Evolutionary conservation across 495 filamentous ascomycete species (phyloP).

Genomic region (Neurospora sp.): DNA sequence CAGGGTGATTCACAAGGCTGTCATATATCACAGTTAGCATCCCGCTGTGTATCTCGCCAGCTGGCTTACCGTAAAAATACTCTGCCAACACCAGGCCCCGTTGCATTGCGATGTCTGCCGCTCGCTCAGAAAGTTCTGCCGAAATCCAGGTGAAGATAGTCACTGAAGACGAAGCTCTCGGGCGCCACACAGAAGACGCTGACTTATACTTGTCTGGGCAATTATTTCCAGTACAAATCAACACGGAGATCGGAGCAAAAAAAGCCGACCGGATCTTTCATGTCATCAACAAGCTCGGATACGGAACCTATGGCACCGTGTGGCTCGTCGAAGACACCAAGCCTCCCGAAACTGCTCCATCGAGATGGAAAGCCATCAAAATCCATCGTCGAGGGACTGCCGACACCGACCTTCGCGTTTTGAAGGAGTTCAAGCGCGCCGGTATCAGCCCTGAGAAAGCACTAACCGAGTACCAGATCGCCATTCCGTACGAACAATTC

Average conservation of each 20-base stretch:
- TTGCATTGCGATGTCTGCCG: not conserved
- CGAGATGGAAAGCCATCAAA: not conserved
- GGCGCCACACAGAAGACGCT: not conserved
- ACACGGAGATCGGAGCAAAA: not conserved
- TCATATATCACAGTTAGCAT: not conserved
- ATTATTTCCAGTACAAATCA: not conserved
- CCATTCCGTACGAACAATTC: not conserved
- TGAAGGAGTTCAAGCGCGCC: not conserved
- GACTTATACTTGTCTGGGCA: not conserved
- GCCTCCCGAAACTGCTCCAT: not conserved
- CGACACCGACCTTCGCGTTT: not conserved
- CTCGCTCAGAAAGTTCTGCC: not conserved
- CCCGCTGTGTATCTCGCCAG: not conserved
- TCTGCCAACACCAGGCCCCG: not conserved
- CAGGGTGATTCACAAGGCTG: not conserved
- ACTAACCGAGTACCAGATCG: not conserved
- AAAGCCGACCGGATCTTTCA: not conserved
- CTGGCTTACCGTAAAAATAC: not conserved
- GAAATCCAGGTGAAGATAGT: not conserved
- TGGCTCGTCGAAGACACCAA: conserved; percentile 36
- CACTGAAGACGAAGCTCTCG: not conserved
- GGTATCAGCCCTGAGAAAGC: not conserved
- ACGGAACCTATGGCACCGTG: conserved; percentile 36
- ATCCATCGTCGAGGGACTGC: not conserved
- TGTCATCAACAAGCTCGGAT: conserved; percentile 40